phyloP scores from a whole-genome alignment of 805 yeast species.

The Yarrowia hollandica region DNA sequence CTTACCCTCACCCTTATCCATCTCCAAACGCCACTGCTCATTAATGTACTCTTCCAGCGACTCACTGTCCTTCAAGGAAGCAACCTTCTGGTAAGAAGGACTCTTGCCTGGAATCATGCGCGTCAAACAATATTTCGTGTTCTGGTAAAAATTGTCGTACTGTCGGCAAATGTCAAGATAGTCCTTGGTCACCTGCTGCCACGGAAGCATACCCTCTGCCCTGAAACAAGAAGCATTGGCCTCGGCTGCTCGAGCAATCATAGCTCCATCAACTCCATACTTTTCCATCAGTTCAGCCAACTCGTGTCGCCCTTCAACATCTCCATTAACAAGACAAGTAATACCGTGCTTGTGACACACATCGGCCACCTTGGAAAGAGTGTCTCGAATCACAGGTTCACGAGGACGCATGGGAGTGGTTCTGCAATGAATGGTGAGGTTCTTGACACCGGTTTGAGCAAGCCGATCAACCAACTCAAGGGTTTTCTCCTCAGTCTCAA shows the following conservation, averaged over 20 bases:
- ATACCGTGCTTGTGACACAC: constrained; percentile 64
- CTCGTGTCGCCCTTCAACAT: constrained; percentile 56
- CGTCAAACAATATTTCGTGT: constrained; percentile 77
- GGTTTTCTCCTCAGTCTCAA: constrained; percentile 64
- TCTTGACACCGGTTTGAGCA: constrained; percentile 76
- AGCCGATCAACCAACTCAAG: constrained; percentile 57
- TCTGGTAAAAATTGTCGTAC: constrained; percentile 64
- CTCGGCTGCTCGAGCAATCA: constrained; percentile 94
- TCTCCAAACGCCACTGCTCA: constrained; percentile 3
- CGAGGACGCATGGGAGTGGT: constrained; percentile 81
- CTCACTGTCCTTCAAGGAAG: constrained; percentile 51
- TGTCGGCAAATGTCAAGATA: constrained; percentile 54
- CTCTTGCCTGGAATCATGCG: constrained; percentile 79
- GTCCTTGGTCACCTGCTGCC: constrained; percentile 58
- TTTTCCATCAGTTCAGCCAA: constrained; percentile 51
- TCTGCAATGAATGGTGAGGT: constrained; percentile 89
- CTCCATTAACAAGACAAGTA: constrained; percentile 81
- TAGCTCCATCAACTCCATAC: constrained; percentile 72
- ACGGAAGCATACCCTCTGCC: constrained; percentile 47
- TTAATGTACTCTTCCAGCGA: constrained; percentile 1
- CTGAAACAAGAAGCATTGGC: constrained; percentile 75
- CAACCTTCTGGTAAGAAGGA: constrained; percentile 56
- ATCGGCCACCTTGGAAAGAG: constrained; percentile 59
- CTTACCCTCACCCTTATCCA: background rate
- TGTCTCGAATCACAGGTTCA: constrained; percentile 74